Evolutionary conservation across 2,329 filamentous ascomycete species (phyloP).

Genomic region (Penicillium olsonii): DNA sequence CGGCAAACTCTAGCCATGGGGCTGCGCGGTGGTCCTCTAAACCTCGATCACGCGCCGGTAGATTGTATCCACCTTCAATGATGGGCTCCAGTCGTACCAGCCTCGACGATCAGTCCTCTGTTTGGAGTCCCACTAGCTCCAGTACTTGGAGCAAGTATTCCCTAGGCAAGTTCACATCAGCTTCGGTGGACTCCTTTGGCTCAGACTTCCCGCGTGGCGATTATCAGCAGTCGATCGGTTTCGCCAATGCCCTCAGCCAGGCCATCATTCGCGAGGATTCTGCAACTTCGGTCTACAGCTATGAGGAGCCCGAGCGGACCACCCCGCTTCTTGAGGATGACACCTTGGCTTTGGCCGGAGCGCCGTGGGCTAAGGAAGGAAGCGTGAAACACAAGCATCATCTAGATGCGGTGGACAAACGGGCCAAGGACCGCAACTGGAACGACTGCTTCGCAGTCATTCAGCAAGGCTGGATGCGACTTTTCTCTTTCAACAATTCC

Average conservation of each 20-base stretch:
- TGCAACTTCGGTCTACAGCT: constrained; percentile 53
- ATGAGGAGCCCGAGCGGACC: constrained; percentile 62
- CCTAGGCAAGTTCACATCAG: constrained; percentile 82
- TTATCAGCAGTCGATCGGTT: constrained; percentile 95
- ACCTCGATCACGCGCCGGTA: constrained; percentile 72
- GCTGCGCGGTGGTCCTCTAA: constrained; percentile 80
- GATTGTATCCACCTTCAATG: constrained; percentile 73
- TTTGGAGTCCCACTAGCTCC: constrained; percentile 90
- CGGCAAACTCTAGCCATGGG: constrained; percentile 63
- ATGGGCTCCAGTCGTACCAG: constrained; percentile 91
- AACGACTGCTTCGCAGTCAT: constrained; percentile 93
- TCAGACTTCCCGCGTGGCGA: constrained; percentile 74
- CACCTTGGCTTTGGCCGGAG: constrained; percentile 82
- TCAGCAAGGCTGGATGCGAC: constrained; percentile 87
- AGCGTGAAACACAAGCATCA: constrained; percentile 96
- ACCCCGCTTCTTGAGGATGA: constrained; percentile 84
- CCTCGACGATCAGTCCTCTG: constrained; percentile 83
- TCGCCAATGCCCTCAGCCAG: constrained; percentile 93
- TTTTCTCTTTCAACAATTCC: constrained; percentile 88
- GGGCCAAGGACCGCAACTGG: constrained; percentile 93
- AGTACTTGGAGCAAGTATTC: constrained; percentile 96
- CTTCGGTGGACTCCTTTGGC: constrained; percentile 88
- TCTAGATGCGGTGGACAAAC: constrained; percentile 84
- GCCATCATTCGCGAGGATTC: constrained; percentile 86
- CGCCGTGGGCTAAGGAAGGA: constrained; percentile 98